Conservation (phyloP, 176 grass and related monocot species). For the Carex kokanica region DNA sequence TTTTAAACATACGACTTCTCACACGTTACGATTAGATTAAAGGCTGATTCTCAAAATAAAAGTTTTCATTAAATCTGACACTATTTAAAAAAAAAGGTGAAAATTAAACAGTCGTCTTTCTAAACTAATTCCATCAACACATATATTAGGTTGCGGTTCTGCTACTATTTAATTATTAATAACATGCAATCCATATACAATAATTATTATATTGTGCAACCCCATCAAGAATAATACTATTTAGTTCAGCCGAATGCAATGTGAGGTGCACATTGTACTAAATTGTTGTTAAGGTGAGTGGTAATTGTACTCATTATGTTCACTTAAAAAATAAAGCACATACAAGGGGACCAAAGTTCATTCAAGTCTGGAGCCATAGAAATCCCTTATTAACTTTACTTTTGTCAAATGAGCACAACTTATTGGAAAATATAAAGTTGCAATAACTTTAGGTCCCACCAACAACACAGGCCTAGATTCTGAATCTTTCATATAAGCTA, state of each 20-base stretch:
- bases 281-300: constrained; percentile 3
- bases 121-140: no score
- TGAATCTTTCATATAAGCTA: constrained; percentile 10
- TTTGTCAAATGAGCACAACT: not conserved
- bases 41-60: no score
- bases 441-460: not conserved
- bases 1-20: no score
- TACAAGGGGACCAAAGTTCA: not conserved
- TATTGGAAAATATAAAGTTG: constrained; percentile 5
- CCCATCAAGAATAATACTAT: not conserved
- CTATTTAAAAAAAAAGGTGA: no score
- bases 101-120: no score
- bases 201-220: not conserved
- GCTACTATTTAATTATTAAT: not conserved
- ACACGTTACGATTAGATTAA: no score
- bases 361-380: not conserved
- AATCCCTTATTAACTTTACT: not conserved
- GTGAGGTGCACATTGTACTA: not conserved
- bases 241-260: not conserved
- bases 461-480: not conserved
- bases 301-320: not conserved
- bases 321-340: not conserved
- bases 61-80: no score
- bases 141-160: no score
- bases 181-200: not conserved